phyloP scores from a whole-genome alignment of 257 asterid species.

The Ajuga chamaepitys region DNA sequence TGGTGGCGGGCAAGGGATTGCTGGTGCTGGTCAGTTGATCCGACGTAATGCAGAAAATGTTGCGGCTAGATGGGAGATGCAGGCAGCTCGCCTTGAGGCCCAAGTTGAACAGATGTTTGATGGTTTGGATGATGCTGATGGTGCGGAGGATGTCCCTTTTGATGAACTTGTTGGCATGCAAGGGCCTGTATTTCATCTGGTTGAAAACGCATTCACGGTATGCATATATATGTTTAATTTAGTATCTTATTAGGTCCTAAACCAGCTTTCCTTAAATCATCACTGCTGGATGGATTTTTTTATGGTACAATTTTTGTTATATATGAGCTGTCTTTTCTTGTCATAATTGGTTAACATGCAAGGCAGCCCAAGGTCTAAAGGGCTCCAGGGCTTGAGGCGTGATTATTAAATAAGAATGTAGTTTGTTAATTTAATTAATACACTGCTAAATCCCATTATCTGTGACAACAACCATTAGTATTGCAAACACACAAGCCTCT shows the following conservation, averaged over 20 bases:
- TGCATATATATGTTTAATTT: slow-evolving; percentile 25
- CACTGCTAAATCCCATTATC: too few species aligned
- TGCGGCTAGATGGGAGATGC: slow-evolving; percentile 95
- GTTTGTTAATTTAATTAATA: too few species aligned
- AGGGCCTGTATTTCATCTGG: slow-evolving; percentile 98
- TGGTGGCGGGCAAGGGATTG: slow-evolving; percentile 79
- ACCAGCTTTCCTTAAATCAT: background rate
- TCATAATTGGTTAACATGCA: background rate
- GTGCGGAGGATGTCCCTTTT: slow-evolving; percentile 98
- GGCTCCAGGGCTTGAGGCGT: too few species aligned
- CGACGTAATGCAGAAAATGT: slow-evolving; percentile 94
- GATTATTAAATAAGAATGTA: too few species aligned
- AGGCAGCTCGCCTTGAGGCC: slow-evolving; percentile 96
- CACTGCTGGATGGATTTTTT: background rate
- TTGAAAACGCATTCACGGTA: slow-evolving; percentile 95
- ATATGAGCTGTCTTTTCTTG: background rate
- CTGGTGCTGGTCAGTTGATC: slow-evolving; percentile 88
- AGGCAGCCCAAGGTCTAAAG: too few species aligned
- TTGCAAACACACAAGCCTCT: too few species aligned
- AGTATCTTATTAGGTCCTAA: background rate
- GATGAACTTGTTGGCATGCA: slow-evolving; percentile 99
- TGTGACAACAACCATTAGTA: too few species aligned
- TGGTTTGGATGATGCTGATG: slow-evolving; percentile 99
- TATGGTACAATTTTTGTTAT: background rate
- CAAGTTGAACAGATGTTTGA: slow-evolving; percentile 99